These are phyloP conservation scores for Aspergillus amoenus DNA, from an alignment of 2,329 filamentous ascomycete species.

Conservation along the genomic window DNA sequence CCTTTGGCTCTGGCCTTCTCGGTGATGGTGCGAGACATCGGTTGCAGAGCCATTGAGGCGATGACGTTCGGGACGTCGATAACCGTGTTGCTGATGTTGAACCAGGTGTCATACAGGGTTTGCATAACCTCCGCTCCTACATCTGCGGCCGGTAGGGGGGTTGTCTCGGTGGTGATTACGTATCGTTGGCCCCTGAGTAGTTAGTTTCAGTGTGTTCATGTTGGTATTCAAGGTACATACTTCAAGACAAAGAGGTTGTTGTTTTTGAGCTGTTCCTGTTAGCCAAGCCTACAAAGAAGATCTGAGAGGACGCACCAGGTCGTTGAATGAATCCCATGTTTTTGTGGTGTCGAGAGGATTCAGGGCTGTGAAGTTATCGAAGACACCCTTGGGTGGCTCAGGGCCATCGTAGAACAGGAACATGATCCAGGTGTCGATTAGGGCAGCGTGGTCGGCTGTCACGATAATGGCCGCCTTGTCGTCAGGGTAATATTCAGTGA, in stretches of 20 bases:
- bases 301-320: slow-evolving; percentile 36
- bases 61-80: slow-evolving; percentile 29
- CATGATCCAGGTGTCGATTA: slow-evolving; percentile 57
- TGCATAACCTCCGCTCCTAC: slow-evolving; percentile 32
- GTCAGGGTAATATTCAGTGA: slow-evolving; percentile 53
- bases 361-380: slow-evolving; percentile 57
- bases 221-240: slow-evolving; percentile 20
- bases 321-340: slow-evolving; percentile 48
- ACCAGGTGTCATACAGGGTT: slow-evolving; percentile 34
- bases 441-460: slow-evolving; percentile 50
- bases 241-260: slow-evolving; percentile 43
- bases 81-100: slow-evolving; percentile 29
- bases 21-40: slow-evolving; percentile 35
- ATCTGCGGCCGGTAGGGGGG: slow-evolving; percentile 34
- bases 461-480: slow-evolving; percentile 61
- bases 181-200: slow-evolving; percentile 37
- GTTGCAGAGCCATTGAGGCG: slow-evolving; percentile 39
- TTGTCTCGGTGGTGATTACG: slow-evolving; percentile 41
- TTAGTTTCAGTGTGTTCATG: slow-evolving; percentile 7
- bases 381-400: slow-evolving; percentile 52
- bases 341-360: slow-evolving; percentile 47
- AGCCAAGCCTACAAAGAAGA: background rate
- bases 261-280: slow-evolving; percentile 26
- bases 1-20: slow-evolving; percentile 34
- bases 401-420: slow-evolving; percentile 65